Evolutionary conservation across 805 yeast species (phyloP).

Genomic region (Candida odintsovae): DNA sequence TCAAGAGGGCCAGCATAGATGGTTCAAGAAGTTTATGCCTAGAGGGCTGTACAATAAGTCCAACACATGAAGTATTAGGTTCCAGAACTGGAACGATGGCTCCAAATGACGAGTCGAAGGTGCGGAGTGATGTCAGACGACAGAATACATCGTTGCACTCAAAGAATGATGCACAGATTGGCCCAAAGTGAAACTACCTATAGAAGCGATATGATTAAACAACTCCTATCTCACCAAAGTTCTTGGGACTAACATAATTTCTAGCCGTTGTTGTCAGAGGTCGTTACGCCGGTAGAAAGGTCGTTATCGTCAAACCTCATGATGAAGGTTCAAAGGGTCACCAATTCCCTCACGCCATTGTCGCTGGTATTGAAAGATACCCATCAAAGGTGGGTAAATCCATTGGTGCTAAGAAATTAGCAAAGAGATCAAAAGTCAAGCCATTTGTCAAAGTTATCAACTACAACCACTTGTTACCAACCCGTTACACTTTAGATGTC

Average conservation of each 20-base stretch:
- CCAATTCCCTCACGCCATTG: slow-evolving; percentile 99
- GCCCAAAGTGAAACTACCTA: too few relatives aligned
- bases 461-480: slow-evolving; percentile 99
- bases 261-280: slow-evolving; percentile 95
- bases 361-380: slow-evolving; percentile 98
- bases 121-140: too few relatives aligned
- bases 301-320: slow-evolving; percentile 95
- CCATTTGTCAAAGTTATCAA: slow-evolving; percentile 98
- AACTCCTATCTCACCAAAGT: not conserved
- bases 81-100: too few relatives aligned
- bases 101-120: too few relatives aligned
- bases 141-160: too few relatives aligned
- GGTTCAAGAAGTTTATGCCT: too few relatives aligned
- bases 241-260: slow-evolving; percentile 7
- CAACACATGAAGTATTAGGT: too few relatives aligned
- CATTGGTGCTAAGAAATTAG: slow-evolving; percentile 93
- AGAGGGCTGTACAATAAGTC: too few relatives aligned
- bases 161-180: too few relatives aligned
- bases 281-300: slow-evolving; percentile 99
- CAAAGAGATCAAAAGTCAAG: slow-evolving; percentile 97
- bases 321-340: slow-evolving; percentile 98
- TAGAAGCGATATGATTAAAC: too few relatives aligned
- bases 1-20: not conserved
- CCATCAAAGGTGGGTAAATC: slow-evolving; percentile 95
- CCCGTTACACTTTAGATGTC: slow-evolving; percentile 97